Percentiles rank a stretch among this genome's conserved stretches.
These are phyloP conservation scores for Fraxinus excelsior DNA, from an alignment of 257 asterid species.

Conservation along the genomic window DNA sequence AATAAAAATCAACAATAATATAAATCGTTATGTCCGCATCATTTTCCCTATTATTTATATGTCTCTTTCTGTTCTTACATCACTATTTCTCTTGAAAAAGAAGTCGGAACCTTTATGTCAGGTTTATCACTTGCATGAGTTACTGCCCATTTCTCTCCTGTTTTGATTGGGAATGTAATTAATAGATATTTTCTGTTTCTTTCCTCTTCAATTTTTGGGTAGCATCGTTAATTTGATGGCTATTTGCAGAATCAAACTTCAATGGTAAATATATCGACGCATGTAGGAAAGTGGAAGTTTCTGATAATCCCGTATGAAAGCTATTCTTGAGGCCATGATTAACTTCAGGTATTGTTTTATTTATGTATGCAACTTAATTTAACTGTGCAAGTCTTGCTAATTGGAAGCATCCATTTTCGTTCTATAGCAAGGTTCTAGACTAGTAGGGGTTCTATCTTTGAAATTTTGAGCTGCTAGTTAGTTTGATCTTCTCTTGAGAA, in stretches of 20 bases:
- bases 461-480: background rate
- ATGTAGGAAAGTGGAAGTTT: constrained; percentile 31
- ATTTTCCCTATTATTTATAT: too few species aligned
- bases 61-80: too few species aligned
- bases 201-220: background rate
- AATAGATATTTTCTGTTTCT: constrained; percentile 1
- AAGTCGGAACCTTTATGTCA: background rate
- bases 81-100: background rate
- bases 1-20: too few species aligned
- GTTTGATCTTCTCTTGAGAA: background rate
- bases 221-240: constrained; percentile 21
- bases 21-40: too few species aligned
- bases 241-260: constrained; percentile 42
- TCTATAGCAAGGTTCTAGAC: background rate
- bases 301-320: constrained; percentile 78
- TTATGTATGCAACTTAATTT: constrained; percentile 5
- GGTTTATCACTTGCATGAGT: background rate
- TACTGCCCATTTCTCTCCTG: background rate
- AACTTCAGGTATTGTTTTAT: constrained; percentile 68
- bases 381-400: background rate
- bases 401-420: background rate
- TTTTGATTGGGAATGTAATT: background rate
- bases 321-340: constrained; percentile 99
- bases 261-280: constrained; percentile 23
- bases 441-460: background rate